Conservation (phyloP, 371 early-diverging fungal species). For the Enterospora canceri region DNA sequence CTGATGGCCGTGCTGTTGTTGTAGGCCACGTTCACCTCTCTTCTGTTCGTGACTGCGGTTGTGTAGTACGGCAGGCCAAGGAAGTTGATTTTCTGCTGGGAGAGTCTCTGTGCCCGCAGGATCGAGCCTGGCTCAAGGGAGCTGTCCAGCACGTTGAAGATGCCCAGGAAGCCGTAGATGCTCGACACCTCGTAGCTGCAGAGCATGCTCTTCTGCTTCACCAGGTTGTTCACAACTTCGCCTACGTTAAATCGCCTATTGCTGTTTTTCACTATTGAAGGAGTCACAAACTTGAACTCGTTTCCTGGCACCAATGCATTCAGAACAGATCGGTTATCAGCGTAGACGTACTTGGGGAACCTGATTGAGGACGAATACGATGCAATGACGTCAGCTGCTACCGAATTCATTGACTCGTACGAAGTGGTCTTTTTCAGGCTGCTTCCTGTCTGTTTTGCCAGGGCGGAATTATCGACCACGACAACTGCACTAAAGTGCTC, state of each 20-base stretch:
- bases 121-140: slow-evolving; percentile 55
- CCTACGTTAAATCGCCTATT: slow-evolving; percentile 79
- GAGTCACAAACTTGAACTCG: slow-evolving; percentile 82
- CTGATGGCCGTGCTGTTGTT: slow-evolving; percentile 90
- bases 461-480: slow-evolving; percentile 53
- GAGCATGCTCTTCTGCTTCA: slow-evolving; percentile 53
- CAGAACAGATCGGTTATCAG: slow-evolving; percentile 80
- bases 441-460: slow-evolving; percentile 72
- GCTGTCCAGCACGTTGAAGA: slow-evolving; percentile 65
- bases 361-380: slow-evolving; percentile 89
- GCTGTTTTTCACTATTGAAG: slow-evolving; percentile 57
- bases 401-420: slow-evolving; percentile 75
- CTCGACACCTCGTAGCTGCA: slow-evolving; percentile 42
- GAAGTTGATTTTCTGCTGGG: slow-evolving; percentile 86
- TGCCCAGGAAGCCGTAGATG: slow-evolving; percentile 58
- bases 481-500: slow-evolving; percentile 77
- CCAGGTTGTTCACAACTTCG: slow-evolving; percentile 51
- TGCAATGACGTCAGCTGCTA: slow-evolving; percentile 82
- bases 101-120: slow-evolving; percentile 80
- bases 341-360: slow-evolving; percentile 96
- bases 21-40: slow-evolving; percentile 81
- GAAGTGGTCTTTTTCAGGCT: slow-evolving; percentile 68
- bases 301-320: slow-evolving; percentile 83
- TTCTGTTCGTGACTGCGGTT: slow-evolving; percentile 54
- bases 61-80: slow-evolving; percentile 88